These are phyloP conservation scores for Eremochloa ophiuroides DNA, from an alignment of 176 grass and related monocot species.

Conservation along the genomic window DNA sequence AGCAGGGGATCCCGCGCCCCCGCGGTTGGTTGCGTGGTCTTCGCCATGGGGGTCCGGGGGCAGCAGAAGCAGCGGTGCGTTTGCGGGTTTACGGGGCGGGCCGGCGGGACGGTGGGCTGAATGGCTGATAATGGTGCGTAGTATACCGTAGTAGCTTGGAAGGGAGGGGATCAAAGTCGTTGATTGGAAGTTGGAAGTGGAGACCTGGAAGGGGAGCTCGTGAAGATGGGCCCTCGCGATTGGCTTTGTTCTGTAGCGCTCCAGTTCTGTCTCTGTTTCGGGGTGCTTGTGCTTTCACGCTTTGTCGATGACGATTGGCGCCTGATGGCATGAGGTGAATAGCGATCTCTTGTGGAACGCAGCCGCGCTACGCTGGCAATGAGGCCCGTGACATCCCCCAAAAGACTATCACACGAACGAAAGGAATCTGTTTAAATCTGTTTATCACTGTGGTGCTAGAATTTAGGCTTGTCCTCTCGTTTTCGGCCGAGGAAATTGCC, in stretches of 20 bases:
- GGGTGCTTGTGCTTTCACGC: neutral
- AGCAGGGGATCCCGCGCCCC: constrained; percentile 47
- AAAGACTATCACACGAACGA: too few species aligned
- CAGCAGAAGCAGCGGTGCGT: neutral
- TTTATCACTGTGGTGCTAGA: too few species aligned
- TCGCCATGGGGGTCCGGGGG: constrained; percentile 41
- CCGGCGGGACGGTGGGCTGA: neutral
- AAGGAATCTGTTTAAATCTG: too few species aligned
- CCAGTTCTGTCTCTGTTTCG: neutral
- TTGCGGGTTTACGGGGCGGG: neutral
- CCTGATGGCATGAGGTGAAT: too few species aligned
- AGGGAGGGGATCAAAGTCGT: constrained; percentile 14
- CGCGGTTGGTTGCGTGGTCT: constrained; percentile 2
- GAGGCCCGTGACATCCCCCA: too few species aligned
- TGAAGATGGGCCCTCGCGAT: neutral
- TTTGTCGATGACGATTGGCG: neutral
- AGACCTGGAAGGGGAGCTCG: neutral
- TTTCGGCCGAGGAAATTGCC: too few species aligned
- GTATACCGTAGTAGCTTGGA: constrained; percentile 23
- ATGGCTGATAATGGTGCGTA: neutral
- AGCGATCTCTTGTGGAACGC: neutral
- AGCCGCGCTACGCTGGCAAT: neutral
- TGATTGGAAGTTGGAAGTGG: constrained; percentile 8
- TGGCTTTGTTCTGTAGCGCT: neutral
- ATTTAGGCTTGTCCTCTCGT: too few species aligned